Base-by-base conservation (phyloP, 2,329 filamentous ascomycete genomes). In the Cadophora sp. region DNA sequence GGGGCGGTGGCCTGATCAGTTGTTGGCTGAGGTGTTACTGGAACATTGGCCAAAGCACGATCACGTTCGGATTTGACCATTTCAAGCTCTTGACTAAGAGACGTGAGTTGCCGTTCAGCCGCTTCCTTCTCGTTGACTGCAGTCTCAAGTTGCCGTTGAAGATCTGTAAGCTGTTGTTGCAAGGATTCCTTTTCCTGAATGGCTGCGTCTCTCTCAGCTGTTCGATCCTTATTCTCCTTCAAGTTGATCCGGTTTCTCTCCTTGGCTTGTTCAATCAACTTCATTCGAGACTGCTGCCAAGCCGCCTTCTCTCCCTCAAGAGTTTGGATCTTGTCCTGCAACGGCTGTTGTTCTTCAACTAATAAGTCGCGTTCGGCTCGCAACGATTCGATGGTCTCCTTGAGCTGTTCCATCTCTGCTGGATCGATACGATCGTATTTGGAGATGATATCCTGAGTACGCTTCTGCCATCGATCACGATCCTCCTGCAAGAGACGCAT, bases 341-440 rank as follows among this genome's bases (percentile, higher is more conserved):
- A 79, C 11, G 85, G 81, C 31, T 79, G 76, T 51, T 79, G 76
- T 40, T 78, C 78, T 29, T 77, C 73, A 27, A 75, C 68, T 22
- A 79, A 68, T 2, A 83, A 74, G 72, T 91, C 85, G 8, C 89
- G 86, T 76, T 94, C 91, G 34, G 83, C 81, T 77, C 93, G 85
- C 12, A 94, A 81, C 1, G 81, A 82, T 7, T 88, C 82, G 64
- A 97, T 87, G 68, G 90, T 90, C 76, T 92, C 89, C 82, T 96
- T 97, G 67, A 99, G 86, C 68, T 91, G 90, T 75, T 98, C 95
- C 77, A 97, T 87, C 77, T 98, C 95, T 3, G 92, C 93, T 53
- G 96, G 95, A 77, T 99, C 96, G 63, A 97, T 93, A 66, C 95
- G 92, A 73, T 97, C 94, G 77, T 98, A 97, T 78, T 97, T 97